A percentile compares a stretch with the other conserved stretches of the same genome.
Evolutionary conservation across 805 yeast species (phyloP).

Genomic region (Kodamaea nitidulidarum): DNA sequence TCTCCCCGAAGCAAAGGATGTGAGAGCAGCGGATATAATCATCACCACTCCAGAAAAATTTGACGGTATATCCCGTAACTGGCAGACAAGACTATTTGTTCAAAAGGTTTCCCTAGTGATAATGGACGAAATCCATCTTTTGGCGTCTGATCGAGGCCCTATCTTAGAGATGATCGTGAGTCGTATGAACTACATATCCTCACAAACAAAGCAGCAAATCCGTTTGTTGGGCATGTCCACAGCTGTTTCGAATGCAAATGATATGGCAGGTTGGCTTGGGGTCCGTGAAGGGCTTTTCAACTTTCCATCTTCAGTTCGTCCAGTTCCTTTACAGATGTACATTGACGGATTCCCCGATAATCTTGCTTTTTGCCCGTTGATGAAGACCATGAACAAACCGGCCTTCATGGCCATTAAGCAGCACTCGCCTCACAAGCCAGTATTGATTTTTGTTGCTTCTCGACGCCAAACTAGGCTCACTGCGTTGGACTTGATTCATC

Average conservation of each 20-base stretch:
- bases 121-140: slow-evolving; percentile 81
- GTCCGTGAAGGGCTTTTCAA: slow-evolving; percentile 72
- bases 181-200: slow-evolving; percentile 70
- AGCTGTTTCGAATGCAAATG: slow-evolving; percentile 81
- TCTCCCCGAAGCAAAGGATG: slow-evolving; percentile 63
- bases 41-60: slow-evolving; percentile 85
- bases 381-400: slow-evolving; percentile 88
- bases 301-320: slow-evolving; percentile 78
- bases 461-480: slow-evolving; percentile 80
- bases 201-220: slow-evolving; percentile 56
- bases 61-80: slow-evolving; percentile 82
- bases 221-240: slow-evolving; percentile 77
- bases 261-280: slow-evolving; percentile 82
- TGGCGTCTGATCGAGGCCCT: slow-evolving; percentile 85
- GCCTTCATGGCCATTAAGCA: slow-evolving; percentile 89
- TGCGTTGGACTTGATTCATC: slow-evolving; percentile 70
- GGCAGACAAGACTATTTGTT: slow-evolving; percentile 76
- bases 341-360: slow-evolving; percentile 84
- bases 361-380: slow-evolving; percentile 73
- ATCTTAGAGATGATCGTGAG: slow-evolving; percentile 86
- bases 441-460: slow-evolving; percentile 78
- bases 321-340: slow-evolving; percentile 82
- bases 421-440: slow-evolving; percentile 84
- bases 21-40: slow-evolving; percentile 66
- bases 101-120: slow-evolving; percentile 71